Evolutionary conservation across 1,284 basidiomycete species (phyloP).

Genomic region (Melampsora occidentalis): DNA sequence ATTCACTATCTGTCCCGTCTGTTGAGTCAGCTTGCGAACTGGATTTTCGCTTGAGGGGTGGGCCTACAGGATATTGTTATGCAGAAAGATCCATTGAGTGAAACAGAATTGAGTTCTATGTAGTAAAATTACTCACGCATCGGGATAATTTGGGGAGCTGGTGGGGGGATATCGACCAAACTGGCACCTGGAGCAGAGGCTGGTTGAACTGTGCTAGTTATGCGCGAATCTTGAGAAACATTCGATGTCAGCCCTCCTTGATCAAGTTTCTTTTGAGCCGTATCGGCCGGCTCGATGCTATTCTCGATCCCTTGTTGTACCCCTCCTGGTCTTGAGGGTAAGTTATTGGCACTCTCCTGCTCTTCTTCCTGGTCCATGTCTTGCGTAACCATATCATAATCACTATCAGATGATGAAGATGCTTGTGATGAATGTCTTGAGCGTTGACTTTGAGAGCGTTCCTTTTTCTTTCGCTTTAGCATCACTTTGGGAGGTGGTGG

Average conservation of each 20-base stretch:
- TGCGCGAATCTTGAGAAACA: slow-evolving; percentile 9
- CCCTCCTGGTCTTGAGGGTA: neutral
- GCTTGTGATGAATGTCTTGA: slow-evolving; percentile 38
- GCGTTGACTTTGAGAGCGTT: slow-evolving; percentile 5
- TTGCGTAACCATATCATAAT: slow-evolving; percentile 17
- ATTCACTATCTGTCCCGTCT: slow-evolving; percentile 38
- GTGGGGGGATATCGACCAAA: too few species aligned
- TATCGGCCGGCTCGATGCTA: too few species aligned
- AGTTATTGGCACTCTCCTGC: neutral
- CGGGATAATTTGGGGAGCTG: too few species aligned
- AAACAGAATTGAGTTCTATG: too few species aligned
- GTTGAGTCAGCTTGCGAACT: slow-evolving; percentile 39
- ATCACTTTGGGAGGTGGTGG: slow-evolving; percentile 8
- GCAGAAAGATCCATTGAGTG: too few species aligned
- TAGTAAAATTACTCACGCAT: too few species aligned
- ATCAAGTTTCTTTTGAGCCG: too few species aligned
- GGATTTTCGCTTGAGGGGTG: slow-evolving; percentile 26
- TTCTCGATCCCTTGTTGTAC: slow-evolving; percentile 3
- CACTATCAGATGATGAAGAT: slow-evolving; percentile 42
- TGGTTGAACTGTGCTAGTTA: neutral
- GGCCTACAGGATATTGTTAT: neutral
- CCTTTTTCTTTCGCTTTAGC: slow-evolving; percentile 25
- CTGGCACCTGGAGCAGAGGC: neutral
- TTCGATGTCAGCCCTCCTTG: neutral
- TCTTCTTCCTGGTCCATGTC: slow-evolving; percentile 26